phyloP scores from a whole-genome alignment of 2,329 filamentous ascomycete species.

The Pleomassaria siparia region DNA sequence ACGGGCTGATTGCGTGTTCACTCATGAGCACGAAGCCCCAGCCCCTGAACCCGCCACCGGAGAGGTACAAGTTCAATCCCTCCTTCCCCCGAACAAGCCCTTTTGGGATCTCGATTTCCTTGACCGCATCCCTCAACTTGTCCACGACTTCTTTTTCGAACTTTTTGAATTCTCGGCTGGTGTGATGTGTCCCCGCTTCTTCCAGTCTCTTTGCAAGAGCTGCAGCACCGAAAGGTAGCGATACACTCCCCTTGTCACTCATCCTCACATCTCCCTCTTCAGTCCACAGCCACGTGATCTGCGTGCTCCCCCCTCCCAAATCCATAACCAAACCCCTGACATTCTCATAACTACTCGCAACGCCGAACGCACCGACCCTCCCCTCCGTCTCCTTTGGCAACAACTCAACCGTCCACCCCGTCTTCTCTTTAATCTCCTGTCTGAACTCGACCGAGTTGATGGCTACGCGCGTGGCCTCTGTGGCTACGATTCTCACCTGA shows the following conservation, averaged over 20 bases:
- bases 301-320: slow-evolving; percentile 74
- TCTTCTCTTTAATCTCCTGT: slow-evolving; percentile 61
- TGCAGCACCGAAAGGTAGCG: slow-evolving; percentile 70
- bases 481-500: slow-evolving; percentile 77
- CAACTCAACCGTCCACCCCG: slow-evolving; percentile 70
- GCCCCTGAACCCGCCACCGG: slow-evolving; percentile 85
- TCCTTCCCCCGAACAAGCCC: slow-evolving; percentile 46
- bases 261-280: slow-evolving; percentile 46
- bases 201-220: slow-evolving; percentile 60
- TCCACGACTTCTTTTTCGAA: slow-evolving; percentile 57
- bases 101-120: slow-evolving; percentile 58
- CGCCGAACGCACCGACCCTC: slow-evolving; percentile 78
- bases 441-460: slow-evolving; percentile 72
- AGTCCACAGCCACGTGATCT: slow-evolving; percentile 67
- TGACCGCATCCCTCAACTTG: slow-evolving; percentile 63
- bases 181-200: slow-evolving; percentile 27
- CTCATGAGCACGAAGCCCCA: slow-evolving; percentile 91
- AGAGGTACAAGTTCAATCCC: slow-evolving; percentile 72
- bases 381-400: slow-evolving; percentile 81
- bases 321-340: slow-evolving; percentile 85
- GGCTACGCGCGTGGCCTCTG: slow-evolving; percentile 83
- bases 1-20: slow-evolving; percentile 70
- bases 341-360: slow-evolving; percentile 69
- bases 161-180: slow-evolving; percentile 47
- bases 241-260: slow-evolving; percentile 56